These are phyloP conservation scores for Microsporum audouinii DNA, from an alignment of 2,329 filamentous ascomycete species.

Conservation along the genomic window DNA sequence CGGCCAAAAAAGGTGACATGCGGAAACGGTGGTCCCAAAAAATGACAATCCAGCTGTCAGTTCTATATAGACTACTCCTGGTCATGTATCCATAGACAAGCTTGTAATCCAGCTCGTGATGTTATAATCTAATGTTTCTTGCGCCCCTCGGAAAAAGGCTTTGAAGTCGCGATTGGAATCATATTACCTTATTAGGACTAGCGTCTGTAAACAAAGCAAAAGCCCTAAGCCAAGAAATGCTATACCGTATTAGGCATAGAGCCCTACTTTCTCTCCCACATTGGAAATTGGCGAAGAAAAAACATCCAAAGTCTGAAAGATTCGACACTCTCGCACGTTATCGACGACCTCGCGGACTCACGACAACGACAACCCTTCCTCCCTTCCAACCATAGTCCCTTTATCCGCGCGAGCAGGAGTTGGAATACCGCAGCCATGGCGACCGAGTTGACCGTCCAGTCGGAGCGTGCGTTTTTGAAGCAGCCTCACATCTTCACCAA, in stretches of 20 bases:
- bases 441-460: conserved; percentile 98
- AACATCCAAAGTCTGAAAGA: conserved; percentile 20
- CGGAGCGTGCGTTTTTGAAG: conserved; percentile 99
- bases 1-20: neutral
- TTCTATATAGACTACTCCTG: neutral
- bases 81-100: neutral
- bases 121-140: neutral
- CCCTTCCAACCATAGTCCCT: conserved; percentile 19
- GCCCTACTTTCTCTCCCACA: conserved; percentile 22
- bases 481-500: conserved; percentile 99
- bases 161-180: neutral
- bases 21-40: neutral
- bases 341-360: conserved; percentile 21
- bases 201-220: conserved; percentile 32
- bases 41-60: neutral
- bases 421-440: conserved; percentile 61
- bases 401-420: conserved; percentile 20
- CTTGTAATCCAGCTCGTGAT: neutral
- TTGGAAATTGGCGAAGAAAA: conserved; percentile 22
- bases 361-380: conserved; percentile 11
- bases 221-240: conserved; percentile 32
- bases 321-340: conserved; percentile 11
- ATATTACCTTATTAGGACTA: conserved; percentile 21
- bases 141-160: neutral
- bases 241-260: conserved; percentile 19